These are phyloP conservation scores for Coniochaeta ligniaria DNA, from an alignment of 2,329 filamentous ascomycete species.

Conservation along the genomic window DNA sequence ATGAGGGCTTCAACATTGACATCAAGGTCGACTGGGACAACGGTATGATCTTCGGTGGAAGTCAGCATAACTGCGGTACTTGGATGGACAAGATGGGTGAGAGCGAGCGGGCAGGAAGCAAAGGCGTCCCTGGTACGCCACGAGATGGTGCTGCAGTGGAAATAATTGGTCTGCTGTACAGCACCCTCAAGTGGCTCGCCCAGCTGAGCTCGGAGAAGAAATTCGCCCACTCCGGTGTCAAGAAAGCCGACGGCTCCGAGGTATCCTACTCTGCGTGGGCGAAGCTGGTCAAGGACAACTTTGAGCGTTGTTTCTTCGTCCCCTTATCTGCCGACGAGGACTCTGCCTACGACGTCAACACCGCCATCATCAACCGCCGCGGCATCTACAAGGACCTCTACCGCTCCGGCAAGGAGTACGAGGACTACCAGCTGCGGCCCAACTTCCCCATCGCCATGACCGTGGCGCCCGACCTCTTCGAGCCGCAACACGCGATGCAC, in stretches of 20 bases:
- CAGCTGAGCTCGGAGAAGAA: slow-evolving; percentile 58
- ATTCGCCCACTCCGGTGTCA: slow-evolving; percentile 69
- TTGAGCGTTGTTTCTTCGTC: slow-evolving; percentile 88
- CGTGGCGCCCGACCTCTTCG: slow-evolving; percentile 83
- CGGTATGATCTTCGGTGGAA: slow-evolving; percentile 90
- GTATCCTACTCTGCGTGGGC: slow-evolving; percentile 79
- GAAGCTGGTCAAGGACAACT: slow-evolving; percentile 69
- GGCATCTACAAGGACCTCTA: slow-evolving; percentile 99
- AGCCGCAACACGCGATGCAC: slow-evolving; percentile 66
- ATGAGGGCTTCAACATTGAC: slow-evolving; percentile 86
- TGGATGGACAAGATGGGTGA: slow-evolving; percentile 99
- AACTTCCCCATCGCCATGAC: slow-evolving; percentile 97
- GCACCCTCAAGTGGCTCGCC: slow-evolving; percentile 74
- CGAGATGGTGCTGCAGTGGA: slow-evolving; percentile 93
- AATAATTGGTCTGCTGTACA: slow-evolving; percentile 90
- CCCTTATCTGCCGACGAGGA: slow-evolving; percentile 66
- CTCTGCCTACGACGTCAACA: slow-evolving; percentile 69
- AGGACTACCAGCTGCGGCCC: slow-evolving; percentile 91
- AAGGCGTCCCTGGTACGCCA: slow-evolving; percentile 92
- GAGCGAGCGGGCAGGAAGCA: slow-evolving; percentile 80
- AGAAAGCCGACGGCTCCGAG: slow-evolving; percentile 47
- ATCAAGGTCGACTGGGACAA: slow-evolving; percentile 87
- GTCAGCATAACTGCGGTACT: slow-evolving; percentile 90
- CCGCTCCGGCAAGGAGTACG: slow-evolving; percentile 87
- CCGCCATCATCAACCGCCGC: slow-evolving; percentile 73